A percentile compares a stretch with the other conserved stretches of the same genome.
phyloP scores from a whole-genome alignment of 2,329 filamentous ascomycete genomes.

The Westerdykella aurantiaca region DNA sequence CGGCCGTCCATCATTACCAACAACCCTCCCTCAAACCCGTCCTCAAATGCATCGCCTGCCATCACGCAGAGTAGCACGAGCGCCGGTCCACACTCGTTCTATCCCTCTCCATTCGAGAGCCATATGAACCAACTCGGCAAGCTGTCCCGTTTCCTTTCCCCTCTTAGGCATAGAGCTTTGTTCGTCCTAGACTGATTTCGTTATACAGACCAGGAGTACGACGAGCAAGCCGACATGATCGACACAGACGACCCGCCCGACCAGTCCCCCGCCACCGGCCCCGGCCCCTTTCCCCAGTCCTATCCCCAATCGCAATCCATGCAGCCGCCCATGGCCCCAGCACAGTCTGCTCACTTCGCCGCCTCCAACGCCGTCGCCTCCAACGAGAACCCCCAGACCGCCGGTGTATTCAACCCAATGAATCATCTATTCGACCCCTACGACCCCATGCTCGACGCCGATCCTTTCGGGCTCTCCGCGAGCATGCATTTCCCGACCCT shows the following conservation, averaged over 20 bases:
- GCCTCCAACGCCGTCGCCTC: conserved; percentile 29
- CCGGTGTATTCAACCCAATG: conserved; percentile 39
- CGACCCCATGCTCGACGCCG: conserved; percentile 83
- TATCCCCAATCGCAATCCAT: conserved; percentile 45
- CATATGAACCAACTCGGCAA: conserved; percentile 95
- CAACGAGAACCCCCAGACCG: conserved; percentile 18
- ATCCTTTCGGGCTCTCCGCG: conserved; percentile 86
- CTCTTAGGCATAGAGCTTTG: conserved; percentile 52
- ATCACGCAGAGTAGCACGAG: conserved; percentile 32
- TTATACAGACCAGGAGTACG: conserved; percentile 91
- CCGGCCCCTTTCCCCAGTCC: conserved; percentile 58
- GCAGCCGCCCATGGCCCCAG: conserved; percentile 35
- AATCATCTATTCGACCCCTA: conserved; percentile 60
- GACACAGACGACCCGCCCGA: conserved; percentile 67
- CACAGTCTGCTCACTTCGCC: conserved; percentile 28
- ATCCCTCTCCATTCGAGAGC: conserved; percentile 82
- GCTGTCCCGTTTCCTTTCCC: conserved; percentile 53
- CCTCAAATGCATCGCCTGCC: conserved; percentile 33
- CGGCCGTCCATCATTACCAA: conserved; percentile 34
- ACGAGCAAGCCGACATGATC: conserved; percentile 81
- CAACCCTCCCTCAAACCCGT: conserved; percentile 31
- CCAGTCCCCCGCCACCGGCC: conserved; percentile 55
- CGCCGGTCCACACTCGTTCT: conserved; percentile 54
- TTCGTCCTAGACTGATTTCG: conserved; percentile 63
- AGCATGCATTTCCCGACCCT: conserved; percentile 91